phyloP scores from a whole-genome alignment of 2,329 filamentous ascomycete species.

The Diaporthe ilicicola region DNA sequence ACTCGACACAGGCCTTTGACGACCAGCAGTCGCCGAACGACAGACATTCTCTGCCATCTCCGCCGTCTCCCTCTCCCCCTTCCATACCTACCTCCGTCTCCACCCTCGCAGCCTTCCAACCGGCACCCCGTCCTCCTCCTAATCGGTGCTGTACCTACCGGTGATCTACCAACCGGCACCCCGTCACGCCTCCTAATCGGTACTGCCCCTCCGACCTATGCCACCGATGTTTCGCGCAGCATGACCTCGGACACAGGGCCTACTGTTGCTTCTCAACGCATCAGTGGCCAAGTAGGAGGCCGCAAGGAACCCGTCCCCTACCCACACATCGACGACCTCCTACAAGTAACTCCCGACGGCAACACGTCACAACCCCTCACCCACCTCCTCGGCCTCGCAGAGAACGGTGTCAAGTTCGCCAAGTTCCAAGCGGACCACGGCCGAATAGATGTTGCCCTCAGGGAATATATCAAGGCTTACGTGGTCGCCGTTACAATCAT shows the following conservation, averaged over 20 bases:
- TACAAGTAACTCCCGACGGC: slow-evolving; percentile 55
- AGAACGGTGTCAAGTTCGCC: slow-evolving; percentile 65
- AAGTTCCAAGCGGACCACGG: slow-evolving; percentile 70
- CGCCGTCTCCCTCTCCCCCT: background rate
- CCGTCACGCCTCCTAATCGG: background rate
- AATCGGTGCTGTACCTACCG: background rate
- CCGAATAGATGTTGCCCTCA: slow-evolving; percentile 77
- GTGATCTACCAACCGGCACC: background rate
- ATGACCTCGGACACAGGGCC: slow-evolving; percentile 10
- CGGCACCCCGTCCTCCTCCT: background rate
- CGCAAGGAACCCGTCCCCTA: slow-evolving; percentile 42
- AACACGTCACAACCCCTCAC: slow-evolving; percentile 60
- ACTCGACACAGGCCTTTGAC: background rate
- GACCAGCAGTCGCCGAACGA: background rate
- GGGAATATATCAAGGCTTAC: slow-evolving; percentile 82
- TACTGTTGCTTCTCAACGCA: slow-evolving; percentile 15
- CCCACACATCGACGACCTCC: slow-evolving; percentile 63
- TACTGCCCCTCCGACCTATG: background rate
- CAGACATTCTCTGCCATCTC: background rate
- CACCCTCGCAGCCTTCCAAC: background rate
- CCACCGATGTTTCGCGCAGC: slow-evolving; percentile 23
- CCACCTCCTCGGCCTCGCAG: slow-evolving; percentile 61
- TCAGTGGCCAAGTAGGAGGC: slow-evolving; percentile 26
- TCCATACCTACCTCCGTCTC: background rate
- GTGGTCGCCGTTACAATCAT: slow-evolving; percentile 81